phyloP scores from a whole-genome alignment of 176 grass and related monocot genomes.

The Alopecurus myosuroides region DNA sequence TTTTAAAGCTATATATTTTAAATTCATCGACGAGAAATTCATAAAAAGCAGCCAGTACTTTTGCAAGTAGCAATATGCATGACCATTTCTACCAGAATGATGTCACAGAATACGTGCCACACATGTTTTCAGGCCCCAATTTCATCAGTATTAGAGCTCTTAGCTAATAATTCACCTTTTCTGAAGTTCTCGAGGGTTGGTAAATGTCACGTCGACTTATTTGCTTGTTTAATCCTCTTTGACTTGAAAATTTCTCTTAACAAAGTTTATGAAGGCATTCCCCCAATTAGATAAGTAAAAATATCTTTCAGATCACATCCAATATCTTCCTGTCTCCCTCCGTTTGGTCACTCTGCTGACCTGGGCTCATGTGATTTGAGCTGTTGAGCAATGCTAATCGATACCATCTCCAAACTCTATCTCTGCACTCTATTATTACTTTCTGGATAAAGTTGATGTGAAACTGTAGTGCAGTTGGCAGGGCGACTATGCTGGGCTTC shows the following conservation, averaged over 20 bases:
- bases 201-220: neutral
- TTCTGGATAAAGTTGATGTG: too few species aligned
- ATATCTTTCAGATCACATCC: neutral
- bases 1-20: neutral
- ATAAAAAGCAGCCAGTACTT: neutral
- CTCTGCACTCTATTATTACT: too few species aligned
- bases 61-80: neutral
- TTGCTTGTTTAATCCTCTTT: neutral
- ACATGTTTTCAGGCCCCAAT: neutral
- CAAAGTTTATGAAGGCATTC: neutral
- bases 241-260: neutral
- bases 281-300: neutral
- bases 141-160: neutral
- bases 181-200: neutral
- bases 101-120: neutral
- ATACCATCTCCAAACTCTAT: too few species aligned
- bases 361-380: too few species aligned
- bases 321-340: too few species aligned
- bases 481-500: neutral
- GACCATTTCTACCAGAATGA: neutral
- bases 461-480: neutral
- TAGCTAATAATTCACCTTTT: neutral
- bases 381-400: too few species aligned
- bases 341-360: too few species aligned
- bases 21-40: neutral